Evolutionary conservation across 2,329 filamentous ascomycete genomes (phyloP), one percentile per base, ranked within the genome.

Genomic region (Cryphonectria japonica): DNA sequence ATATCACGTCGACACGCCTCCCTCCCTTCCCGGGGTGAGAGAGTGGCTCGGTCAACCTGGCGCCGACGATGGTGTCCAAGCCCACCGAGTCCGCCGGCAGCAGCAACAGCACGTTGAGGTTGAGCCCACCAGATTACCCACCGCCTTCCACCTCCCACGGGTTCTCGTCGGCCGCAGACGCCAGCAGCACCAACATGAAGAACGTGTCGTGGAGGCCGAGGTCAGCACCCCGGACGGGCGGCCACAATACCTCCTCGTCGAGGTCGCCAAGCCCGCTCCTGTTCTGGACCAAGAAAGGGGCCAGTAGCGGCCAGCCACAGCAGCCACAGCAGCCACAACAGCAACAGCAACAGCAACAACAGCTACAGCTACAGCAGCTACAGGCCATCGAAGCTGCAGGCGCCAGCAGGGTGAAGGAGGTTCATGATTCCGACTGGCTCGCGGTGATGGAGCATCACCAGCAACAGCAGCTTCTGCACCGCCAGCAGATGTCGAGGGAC

Each of bases 161-260:
- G 22, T n/a, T 11, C 34, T 4, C 34, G 9, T n/a, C 46, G 6
- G 8, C 43, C 37, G 61, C 29, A 37, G 59, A 63, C 60, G 60
- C 26, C 39, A 41, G 34, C 59, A 37, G 16, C 67, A 22, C 32
- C 50, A 39, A 14, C 59, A 69, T 64, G 60, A 64, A 64, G 43
- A 64, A 19, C 57, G 50, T n/a, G 11, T 26, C 65, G 54, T 72
- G 68, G 70, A 50, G 72, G n/a, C 72, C 72, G 34, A 59, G 68
- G n/a, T 73, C 72, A 61, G 72, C 72, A 66, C 67, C 71, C 60
- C 50, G 32, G 50, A 54, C 63, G 41, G 67, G 67, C 68, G 43
- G 50, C 60, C 19, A n/a, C 7, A 19, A 50, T 6, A 2, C 3
- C 46, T n/a, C 43, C 43, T 19, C 46, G 46, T 41, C 67, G 50